Evolutionary conservation across 2,329 filamentous ascomycete genomes (phyloP), one percentile per base, ranked within the genome.

Genomic region (Cytospora piceicola): DNA sequence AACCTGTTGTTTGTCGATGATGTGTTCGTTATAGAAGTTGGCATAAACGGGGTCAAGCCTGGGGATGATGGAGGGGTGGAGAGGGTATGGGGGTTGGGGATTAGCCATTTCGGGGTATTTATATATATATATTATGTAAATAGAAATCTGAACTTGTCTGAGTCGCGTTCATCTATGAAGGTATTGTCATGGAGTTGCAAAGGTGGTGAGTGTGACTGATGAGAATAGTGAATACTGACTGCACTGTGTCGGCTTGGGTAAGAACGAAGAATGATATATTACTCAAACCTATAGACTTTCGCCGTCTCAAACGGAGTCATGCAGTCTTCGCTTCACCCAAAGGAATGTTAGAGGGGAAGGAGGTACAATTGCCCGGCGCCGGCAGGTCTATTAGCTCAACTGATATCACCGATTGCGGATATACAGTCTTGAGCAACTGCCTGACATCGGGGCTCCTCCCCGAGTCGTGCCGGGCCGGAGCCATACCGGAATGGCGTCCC

Each of bases 1-100:
- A 3, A 85, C 83, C 70, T 84, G 83, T 68, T 82, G 82, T 61
- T 80, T 77, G 73, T 83, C 76, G 68, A 81, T 73, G 55, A 85
- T 75, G 71, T 83, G 75, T 68, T 80, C 70, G 70, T 85, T 83
- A 74, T 85, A 85, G 73, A 84, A 85, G 15, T 72, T 77, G 57
- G 78, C 80, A 70, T 85, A 85, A 64, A 84, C 81, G 1, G 81
- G 78, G 70, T 84, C 74, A 58, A 85, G 74, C 46, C 78, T 74
- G 70, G 80, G 74, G 54, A 74, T 72, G 57, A 83, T 77, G 29
- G 81, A 82, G 22, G 77, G 74, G 69, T 84, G 81, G 32, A 84
- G 76, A 29, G 81, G 81, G 67, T 83, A 84, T 2, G 70, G 70
- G 6, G 70, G 70, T 42, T 68, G 59, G 11, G 68, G 61, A 2